These are phyloP conservation scores for Benincasa hispida DNA, from an alignment of 306 rosid species.

Conservation along the genomic window DNA sequence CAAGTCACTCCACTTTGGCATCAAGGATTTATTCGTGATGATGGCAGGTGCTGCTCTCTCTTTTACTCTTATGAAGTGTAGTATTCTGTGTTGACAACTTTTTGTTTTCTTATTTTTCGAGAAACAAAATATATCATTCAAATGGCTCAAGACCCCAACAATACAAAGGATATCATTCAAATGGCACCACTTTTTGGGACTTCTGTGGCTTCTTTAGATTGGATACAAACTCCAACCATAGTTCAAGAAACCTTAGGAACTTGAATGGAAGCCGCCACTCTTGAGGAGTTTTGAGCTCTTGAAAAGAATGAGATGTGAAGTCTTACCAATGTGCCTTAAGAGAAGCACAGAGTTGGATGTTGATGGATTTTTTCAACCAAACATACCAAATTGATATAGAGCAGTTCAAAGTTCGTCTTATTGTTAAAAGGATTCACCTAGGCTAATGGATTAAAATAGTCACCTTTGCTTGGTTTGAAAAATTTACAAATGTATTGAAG, in stretches of 20 bases:
- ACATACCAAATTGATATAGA: neutral
- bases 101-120: no score
- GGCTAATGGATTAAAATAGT: neutral
- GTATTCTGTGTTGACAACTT: neutral
- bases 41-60: constrained; percentile 48
- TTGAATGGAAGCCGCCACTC: neutral
- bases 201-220: neutral
- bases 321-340: neutral
- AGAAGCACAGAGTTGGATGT: neutral
- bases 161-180: no score
- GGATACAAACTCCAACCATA: neutral
- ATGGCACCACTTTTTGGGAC: neutral
- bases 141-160: no score
- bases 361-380: neutral
- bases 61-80: neutral
- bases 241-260: neutral
- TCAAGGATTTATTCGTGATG: constrained; percentile 85
- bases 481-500: neutral
- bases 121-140: no score
- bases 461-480: neutral
- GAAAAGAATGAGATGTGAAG: neutral
- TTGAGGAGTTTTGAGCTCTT: neutral
- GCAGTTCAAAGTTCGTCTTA: neutral
- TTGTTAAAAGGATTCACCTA: neutral
- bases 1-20: constrained; percentile 93